Base-by-base conservation (phyloP, 306 rosid genomes). In the Arachis hypogaea region DNA sequence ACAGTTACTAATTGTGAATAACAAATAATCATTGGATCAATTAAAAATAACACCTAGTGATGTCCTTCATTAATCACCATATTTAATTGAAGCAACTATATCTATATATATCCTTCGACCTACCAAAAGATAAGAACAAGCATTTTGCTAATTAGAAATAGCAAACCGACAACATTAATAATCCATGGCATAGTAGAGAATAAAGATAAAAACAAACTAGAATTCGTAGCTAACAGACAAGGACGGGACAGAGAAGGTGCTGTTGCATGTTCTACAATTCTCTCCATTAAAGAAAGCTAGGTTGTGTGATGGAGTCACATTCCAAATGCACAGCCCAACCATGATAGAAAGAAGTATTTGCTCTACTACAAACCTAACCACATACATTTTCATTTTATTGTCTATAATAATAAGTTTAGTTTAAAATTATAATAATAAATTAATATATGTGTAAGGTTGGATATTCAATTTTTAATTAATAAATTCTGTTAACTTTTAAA, bases 121-220 rank as follows among this genome's bases (percentile, higher is more conserved):
- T 9, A 36, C 2, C 9, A 61, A 38, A 61, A 36, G 68, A 60
- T 60, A 59, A 5, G 47, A 46, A 36, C 12, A 47, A 6, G 49
- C 4, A 47, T 14, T 47, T 46, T 61, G 22, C 40, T 18, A 30
- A 58, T 45, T 50, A 14, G 59, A 33, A 47, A 3, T 3, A 47
- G 22, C 6, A 59, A 30, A 30, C 50, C 0, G 9, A 60, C 41
- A 66, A 38, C 28, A 33, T 33, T 4, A 73, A 62, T 5, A 50
- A 22, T 49, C 0, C 33, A 61, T n/a, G 11, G 9, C 62, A 63
- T 4, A 73, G 22, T 4, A 73, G 63, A 54, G 69, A 49, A 11
- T 4, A 73, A 52, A 54, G 69, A 62, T 62, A 62, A 5, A 18
- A 54, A 64, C 72, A 74, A 74, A 63, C 7, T 64, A 42, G 33